Evolutionary conservation across 164 flowering plant species (phyloP), one percentile per base, ranked within the genome.

Genomic region (Santalum album): DNA sequence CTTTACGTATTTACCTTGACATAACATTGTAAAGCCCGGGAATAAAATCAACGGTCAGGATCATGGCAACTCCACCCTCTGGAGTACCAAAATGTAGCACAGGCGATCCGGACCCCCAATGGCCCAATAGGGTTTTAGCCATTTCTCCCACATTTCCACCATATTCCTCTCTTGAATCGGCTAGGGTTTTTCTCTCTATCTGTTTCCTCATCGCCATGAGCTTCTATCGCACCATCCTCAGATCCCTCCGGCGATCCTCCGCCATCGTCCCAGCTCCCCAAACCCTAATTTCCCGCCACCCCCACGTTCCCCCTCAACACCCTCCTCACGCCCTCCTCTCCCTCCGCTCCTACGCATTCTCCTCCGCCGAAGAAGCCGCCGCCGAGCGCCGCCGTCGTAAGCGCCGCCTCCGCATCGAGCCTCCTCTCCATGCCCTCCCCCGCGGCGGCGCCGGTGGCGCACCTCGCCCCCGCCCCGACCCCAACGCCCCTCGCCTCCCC

Each of bases 281-380:
- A 57, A n/a, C 14, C 38, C 27, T 19, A 17, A 21, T 20, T 29
- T 34, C 25, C 47, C 43, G 22, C 18, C 29, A 11, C 20, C 49
- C 58, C n/a, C 49, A 18, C 14, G 3, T 32, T 26, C 34, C 23
- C 32, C 40, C 47, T 19, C 21, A 6, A 42, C 35, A 25, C 18
- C 29, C 7, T 20, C 49, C 55, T n/a, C 49, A 24, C 19, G 7
- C 40, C 21, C 34, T 27, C 32, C 40, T 26, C 53, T 53, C 62
- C 1, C 46, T 19, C 51, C 83, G 87, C 48, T 23, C 72, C 50
- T 68, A 62, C 56, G 85, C 87, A 54, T 83, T 79, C 76, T 75
- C 90, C 47, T 78, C 95, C 17, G 87, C 95, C 17, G 95, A 84
- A 55, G 92, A 86, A 52, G 95, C 92, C 20, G 90, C 94, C 0